phyloP scores from a whole-genome alignment of 2,329 filamentous ascomycete species.

The Penicillium sp. region DNA sequence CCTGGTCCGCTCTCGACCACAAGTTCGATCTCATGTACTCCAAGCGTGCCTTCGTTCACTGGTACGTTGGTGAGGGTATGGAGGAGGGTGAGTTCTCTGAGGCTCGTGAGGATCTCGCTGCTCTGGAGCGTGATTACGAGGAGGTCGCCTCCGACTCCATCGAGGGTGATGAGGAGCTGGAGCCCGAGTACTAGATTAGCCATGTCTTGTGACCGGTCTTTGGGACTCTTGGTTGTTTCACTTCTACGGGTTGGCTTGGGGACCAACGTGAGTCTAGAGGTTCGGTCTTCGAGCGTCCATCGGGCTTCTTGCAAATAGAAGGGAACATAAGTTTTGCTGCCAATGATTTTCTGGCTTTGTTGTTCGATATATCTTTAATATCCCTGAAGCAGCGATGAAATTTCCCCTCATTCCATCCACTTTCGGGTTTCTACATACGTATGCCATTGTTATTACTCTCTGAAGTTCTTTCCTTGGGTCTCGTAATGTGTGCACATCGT shows the following conservation, averaged over 20 bases:
- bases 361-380: slow-evolving; percentile 37
- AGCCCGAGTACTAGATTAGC: slow-evolving; percentile 72
- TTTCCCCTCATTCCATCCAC: slow-evolving; percentile 28
- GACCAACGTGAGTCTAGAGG: slow-evolving; percentile 18
- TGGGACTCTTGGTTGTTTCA: slow-evolving; percentile 14
- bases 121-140: slow-evolving; percentile 96
- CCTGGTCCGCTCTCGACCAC: slow-evolving; percentile 88
- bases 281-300: slow-evolving; percentile 21
- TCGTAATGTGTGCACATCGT: not conserved
- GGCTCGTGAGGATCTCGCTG: slow-evolving; percentile 95
- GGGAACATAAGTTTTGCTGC: slow-evolving; percentile 31
- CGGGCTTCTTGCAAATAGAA: slow-evolving; percentile 31
- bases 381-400: slow-evolving; percentile 33
- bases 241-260: slow-evolving; percentile 19
- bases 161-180: slow-evolving; percentile 68
- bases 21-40: slow-evolving; percentile 99
- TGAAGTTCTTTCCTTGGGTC: not conserved
- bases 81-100: slow-evolving; percentile 99
- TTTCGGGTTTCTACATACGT: slow-evolving; percentile 11
- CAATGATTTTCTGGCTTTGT: slow-evolving; percentile 30
- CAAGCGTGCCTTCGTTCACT: slow-evolving; percentile 99
- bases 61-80: slow-evolving; percentile 99
- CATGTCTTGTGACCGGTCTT: slow-evolving; percentile 17
- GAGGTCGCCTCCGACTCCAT: slow-evolving; percentile 93
- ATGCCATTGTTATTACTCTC: slow-evolving; percentile 20